Evolutionary conservation across 1,139 yeast species (phyloP), one percentile per base, ranked within the genome.

Genomic region (Saccharomyces hybrid): DNA sequence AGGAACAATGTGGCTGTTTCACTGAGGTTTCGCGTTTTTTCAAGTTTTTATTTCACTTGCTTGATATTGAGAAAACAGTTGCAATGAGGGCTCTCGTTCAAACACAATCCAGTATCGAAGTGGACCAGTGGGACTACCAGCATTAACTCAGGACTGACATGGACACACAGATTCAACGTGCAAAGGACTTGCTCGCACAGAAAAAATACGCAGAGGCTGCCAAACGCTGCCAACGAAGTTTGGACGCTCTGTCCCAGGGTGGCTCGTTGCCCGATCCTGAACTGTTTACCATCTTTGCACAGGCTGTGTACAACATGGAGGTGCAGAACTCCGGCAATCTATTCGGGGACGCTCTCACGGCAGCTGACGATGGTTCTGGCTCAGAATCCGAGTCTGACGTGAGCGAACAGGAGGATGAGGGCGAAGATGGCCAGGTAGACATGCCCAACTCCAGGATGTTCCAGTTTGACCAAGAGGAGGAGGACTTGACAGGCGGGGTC

Each of bases 151-250:
- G 13, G 13, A 8, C 6, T 14, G 42, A 34, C 20, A 34, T 34
- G 42, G 42, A 34, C 20, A 14, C 42, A 4, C 42, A 34, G 23
- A 34, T 34, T 34, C 42, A 34, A 34, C 8, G 23, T 14, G 42
- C 42, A 34, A 34, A 11, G 11, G 42, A 14, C 2, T 34, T 34
- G 42, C 23, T 34, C 8, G 85, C 89, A 1, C 71, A 75, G 26
- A 83, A 82, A 64, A 76, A 84, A 48, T 89, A 76, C 66, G 95
- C 85, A 48, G 68, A 69, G 29, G 91, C 97, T 0, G 82, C 82
- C 1, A 89, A 83, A 56, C 74, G 76, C 55, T 88, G 87, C 59
- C 91, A 88, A 0, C 82, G 82, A 53, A 93, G 95, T 0, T 87
- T 96, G 66, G 85, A 81, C 56, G 56, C 42, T 14, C 11, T 14